Evolutionary conservation across 2,329 filamentous ascomycete species (phyloP).

Genomic region (Scopulariopsis brevicaulis): DNA sequence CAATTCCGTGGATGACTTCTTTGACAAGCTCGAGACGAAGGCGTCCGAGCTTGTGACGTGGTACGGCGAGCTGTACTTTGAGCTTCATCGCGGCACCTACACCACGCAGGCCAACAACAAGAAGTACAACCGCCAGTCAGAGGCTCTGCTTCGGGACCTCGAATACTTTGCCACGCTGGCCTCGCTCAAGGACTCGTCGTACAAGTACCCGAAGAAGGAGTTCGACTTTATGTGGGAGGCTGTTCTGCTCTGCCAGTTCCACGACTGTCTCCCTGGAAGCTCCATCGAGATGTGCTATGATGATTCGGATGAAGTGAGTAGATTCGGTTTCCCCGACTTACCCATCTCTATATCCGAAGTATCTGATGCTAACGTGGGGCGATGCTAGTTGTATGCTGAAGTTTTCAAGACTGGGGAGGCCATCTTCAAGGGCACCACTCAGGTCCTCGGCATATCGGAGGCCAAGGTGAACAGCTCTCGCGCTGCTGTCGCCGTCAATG

Average conservation of each 20-base stretch:
- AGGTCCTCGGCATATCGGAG: conserved; percentile 51
- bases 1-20: conserved; percentile 87
- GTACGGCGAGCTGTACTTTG: conserved; percentile 98
- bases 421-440: conserved; percentile 58
- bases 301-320: conserved; percentile 67
- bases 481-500: conserved; percentile 62
- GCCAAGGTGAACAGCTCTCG: conserved; percentile 25
- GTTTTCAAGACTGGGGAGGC: conserved; percentile 69
- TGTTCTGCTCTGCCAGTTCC: conserved; percentile 88
- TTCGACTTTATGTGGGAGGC: conserved; percentile 94
- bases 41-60: conserved; percentile 75
- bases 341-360: conserved; percentile 4
- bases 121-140: conserved; percentile 77
- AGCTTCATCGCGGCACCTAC: conserved; percentile 92
- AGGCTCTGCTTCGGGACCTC: conserved; percentile 75
- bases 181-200: conserved; percentile 58
- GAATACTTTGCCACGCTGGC: conserved; percentile 82
- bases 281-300: conserved; percentile 98
- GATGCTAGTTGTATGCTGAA: conserved; percentile 58
- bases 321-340: background rate
- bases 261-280: conserved; percentile 91
- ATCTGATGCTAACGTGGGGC: conserved; percentile 11
- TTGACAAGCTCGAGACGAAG: conserved; percentile 73
- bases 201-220: conserved; percentile 88
- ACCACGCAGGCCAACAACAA: conserved; percentile 98